Evolutionary conservation across 140 eudicot genomes (phyloP), one percentile per base, ranked within the genome.

Genomic region (Senecio squalidus): DNA sequence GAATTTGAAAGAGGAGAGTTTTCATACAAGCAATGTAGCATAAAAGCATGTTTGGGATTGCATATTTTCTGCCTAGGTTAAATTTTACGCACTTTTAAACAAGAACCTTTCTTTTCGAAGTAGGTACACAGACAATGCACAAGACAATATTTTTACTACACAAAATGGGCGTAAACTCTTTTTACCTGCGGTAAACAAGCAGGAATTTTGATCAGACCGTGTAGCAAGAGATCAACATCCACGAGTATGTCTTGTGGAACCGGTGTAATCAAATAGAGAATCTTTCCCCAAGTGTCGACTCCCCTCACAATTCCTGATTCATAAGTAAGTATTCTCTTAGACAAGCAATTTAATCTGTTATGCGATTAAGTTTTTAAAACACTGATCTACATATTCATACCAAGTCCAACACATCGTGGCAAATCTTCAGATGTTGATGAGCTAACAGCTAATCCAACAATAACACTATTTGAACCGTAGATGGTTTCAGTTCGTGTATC

Each of bases 381-480:
- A n/a, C n/a, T n/a, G n/a, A n/a, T n/a, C n/a, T n/a, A n/a, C n/a
- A n/a, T n/a, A n/a, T n/a, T 55, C 79, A 10, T 68, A 84, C 96
- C 96, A 59, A 88, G 76, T 58, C 96, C 96, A 66, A 88, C 76
- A 64, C 92, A 84, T 25, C 55, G 55, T 50, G 88, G 78, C 48
- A 74, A 51, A 66, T 55, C 27, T 43, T 82, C 80, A 55, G 72
- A 59, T 41, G 45, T 72, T 57, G 56, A 69, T 50, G 83, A 67
- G 49, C 73, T 67, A 69, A 76, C 74, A 14, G 82, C 96, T 59
- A 84, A 78, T 64, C 95, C 96, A 40, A 82, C 83, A 7, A 88
- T 70, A 16, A 78, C 60, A 22, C 76, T 82, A 60, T 77, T 82
- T 76, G 83, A 71, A 41, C 81, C 79, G 80, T 74, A 71, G 59